Base-by-base conservation (phyloP, 2,329 filamentous ascomycete genomes). In the Helicocarpus griseus region DNA sequence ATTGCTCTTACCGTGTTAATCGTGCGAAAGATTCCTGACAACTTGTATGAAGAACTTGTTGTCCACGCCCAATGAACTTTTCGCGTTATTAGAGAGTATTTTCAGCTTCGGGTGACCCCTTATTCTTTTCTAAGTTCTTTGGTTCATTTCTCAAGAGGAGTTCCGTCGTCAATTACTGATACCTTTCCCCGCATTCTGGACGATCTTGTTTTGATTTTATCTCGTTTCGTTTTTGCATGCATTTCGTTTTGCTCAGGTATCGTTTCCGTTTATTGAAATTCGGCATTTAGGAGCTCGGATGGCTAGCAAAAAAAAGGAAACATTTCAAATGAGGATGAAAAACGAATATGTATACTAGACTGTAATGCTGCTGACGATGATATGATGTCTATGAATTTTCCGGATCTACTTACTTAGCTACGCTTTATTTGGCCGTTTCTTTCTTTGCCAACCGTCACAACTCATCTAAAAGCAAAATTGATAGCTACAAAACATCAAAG, bases 1-100 rank as follows among this genome's bases (percentile, higher is more conserved):
- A 93, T 94, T 66, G 82, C 82, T 43, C 80, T 94, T 52, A 91
- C 91, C 0, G 82, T 96, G 59, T 83, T 85, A 49, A 86, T 96
- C 61, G 86, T 95, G 53, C 84, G 85, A 60, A 93, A 90, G 75
- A 89, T 98, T 50, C 91, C 93, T 1, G 83, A 89, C 56, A 86
- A 94, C 58, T 77, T 97, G 45, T 98, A 96, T 64, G 83, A 86
- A 48, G 88, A 95, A 66, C 89, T 98, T 62, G 83, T 96, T 48
- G 77, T 79, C 38, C 93, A 98, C 67, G 91, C 91, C 5, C 86
- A 71, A 58, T 72, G 22, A 48, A 24, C 17, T 36, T 11, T 5
- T 3, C n/a, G n/a, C 19, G 4, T 8, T 29, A 44, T 31, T 4
- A 31, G n/a, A 29, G 38, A 19, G 8, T 2, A 13, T 17, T 13